phyloP scores from a whole-genome alignment of 2,329 filamentous ascomycete species.

The Diplodia mutila region DNA sequence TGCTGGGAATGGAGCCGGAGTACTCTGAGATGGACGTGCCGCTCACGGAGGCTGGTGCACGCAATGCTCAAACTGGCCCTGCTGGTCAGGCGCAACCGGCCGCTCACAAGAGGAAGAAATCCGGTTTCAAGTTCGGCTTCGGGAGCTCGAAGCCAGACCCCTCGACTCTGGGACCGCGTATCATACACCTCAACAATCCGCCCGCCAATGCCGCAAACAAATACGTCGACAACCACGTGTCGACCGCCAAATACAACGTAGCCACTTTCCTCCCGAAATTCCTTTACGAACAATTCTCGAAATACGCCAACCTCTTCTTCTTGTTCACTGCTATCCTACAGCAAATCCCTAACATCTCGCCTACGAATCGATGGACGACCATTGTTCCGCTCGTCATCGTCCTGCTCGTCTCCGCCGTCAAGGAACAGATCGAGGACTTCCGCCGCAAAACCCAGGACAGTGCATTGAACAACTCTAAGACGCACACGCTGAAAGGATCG shows the following conservation, averaged over 20 bases:
- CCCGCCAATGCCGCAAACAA: constrained; percentile 88
- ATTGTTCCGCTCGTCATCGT: constrained; percentile 93
- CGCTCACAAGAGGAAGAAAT: constrained; percentile 65
- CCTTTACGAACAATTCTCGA: constrained; percentile 96
- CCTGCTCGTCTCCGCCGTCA: constrained; percentile 89
- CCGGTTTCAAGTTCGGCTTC: constrained; percentile 84
- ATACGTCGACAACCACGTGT: constrained; percentile 95
- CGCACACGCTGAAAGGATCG: constrained; percentile 80
- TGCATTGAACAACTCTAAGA: constrained; percentile 83
- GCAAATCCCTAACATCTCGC: constrained; percentile 92
- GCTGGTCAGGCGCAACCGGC: constrained; percentile 49
- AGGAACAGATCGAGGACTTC: constrained; percentile 93
- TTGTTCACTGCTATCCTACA: constrained; percentile 93
- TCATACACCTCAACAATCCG: constrained; percentile 96
- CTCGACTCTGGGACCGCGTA: constrained; percentile 84
- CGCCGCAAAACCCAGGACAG: constrained; percentile 86
- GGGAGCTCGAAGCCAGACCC: constrained; percentile 83
- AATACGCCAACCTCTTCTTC: constrained; percentile 99
- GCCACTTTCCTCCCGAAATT: constrained; percentile 96
- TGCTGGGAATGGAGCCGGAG: constrained; percentile 79
- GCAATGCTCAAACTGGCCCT: constrained; percentile 37
- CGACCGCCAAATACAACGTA: constrained; percentile 95
- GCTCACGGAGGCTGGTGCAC: constrained; percentile 74
- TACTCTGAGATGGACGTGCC: constrained; percentile 99
- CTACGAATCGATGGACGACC: constrained; percentile 94